A percentile compares a stretch with the other conserved stretches of the same genome.
phyloP scores from a whole-genome alignment of 2,329 filamentous ascomycete species.

The Cladosporium colombiae region DNA sequence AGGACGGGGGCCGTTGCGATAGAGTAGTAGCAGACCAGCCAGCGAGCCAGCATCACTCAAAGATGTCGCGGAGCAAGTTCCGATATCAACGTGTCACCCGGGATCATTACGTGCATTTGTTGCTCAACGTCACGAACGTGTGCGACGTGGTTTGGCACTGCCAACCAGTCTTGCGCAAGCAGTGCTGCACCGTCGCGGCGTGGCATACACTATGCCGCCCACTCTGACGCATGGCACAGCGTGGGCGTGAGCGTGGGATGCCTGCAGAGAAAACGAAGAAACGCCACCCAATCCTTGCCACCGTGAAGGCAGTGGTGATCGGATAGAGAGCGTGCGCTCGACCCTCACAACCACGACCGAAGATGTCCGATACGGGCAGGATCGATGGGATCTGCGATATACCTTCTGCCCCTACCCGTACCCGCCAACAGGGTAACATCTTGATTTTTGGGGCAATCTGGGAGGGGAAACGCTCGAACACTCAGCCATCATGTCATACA shows the following conservation, averaged over 20 bases:
- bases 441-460: not conserved
- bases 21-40: not conserved
- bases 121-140: not conserved
- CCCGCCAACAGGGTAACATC: not conserved
- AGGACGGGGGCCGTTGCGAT: not conserved
- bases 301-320: constrained; percentile 1
- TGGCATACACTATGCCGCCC: not conserved
- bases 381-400: not conserved
- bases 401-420: not conserved
- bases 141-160: not conserved
- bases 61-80: not conserved
- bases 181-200: not conserved
- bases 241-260: constrained; percentile 2
- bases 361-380: not conserved
- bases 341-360: not conserved
- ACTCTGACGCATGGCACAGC: not conserved
- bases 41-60: no score
- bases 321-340: not conserved
- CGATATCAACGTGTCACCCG: not conserved
- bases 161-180: not conserved
- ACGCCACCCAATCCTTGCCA: not conserved
- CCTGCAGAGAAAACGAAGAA: not conserved
- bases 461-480: not conserved
- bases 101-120: not conserved
- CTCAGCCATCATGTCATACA: constrained; percentile 1